Evolutionary conservation across 345 rosid species (phyloP), one percentile per base, ranked within the genome.

Genomic region (Acer campestre): DNA sequence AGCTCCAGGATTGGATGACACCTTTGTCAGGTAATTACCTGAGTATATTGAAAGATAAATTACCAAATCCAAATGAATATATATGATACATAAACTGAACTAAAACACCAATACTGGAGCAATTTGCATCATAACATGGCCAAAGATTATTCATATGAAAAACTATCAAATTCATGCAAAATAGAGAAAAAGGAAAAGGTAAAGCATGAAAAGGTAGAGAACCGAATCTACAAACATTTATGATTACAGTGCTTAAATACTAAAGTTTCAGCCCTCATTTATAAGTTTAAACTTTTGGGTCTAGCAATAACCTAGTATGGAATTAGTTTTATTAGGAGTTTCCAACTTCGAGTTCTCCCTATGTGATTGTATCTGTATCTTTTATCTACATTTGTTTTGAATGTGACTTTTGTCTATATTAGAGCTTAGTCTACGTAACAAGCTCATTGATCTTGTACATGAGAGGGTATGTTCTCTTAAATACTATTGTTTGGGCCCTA

Each of bases 1-100:
- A 84, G 98, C 98, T 77, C 98, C 98, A 3, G 98, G 98, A 87
- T 95, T 87, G 6, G 93, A 86, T 67, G 92, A 76, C 62, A 78
- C 86, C 74, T 93, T 92, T 14, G 98, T 95, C 68, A 95, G 95
- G 83, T 93, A 95, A 84, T 82, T 75, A 78, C 97, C 98, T 94
- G 88, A 67, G 46, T 18, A 23, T 71, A 73, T 70, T n/a, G 23
- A 53, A 73, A 31, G 35, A 78, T 61, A 67, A 75, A 69, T 75
- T 40, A 48, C 61, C 1, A 74, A 14, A 46, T 1, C 35, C n/a
- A 10, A 44, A 12, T 11, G 25, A 35, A 13, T 0, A 0, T 61
- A 61, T 1, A 38, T 27, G 12, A 10, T 9, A 74, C 20, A 62
- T 22, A 35, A 42, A 29, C 23, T 64, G 42, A 65, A 13, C 53